Base-by-base conservation (phyloP, 345 rosid genomes). In the Eucalyptus dawsonii region DNA sequence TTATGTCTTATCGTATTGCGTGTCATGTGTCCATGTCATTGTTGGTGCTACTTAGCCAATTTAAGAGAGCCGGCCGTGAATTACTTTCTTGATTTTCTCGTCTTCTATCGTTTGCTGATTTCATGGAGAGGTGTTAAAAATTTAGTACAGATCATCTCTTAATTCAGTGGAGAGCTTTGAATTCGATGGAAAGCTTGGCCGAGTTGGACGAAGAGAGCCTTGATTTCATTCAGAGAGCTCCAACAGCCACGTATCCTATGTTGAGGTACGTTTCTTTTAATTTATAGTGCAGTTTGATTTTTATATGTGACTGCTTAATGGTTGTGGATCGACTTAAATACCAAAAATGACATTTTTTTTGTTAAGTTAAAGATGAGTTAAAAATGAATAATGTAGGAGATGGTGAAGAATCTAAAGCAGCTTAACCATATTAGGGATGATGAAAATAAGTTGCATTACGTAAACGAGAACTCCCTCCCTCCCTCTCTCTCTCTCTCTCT, bases 1-100 rank as follows among this genome's bases (percentile, higher is more conserved):
- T 50, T 50, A 0, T 50, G 54, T 51, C 54, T 0, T 51, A 0
- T 51, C 9, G 1, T 51, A 51, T 15, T 3, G 7, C 1, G 7
- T 50, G 17, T 51, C 4, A 3, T 3, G 4, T 51, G 54, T 51
- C 1, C 1, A 1, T 51, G 8, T 51, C 8, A 0, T 2, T 51
- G 9, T 51, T 51, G 2, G 9, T 51, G 54, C 22, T 51, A 51
- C 9, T 51, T 51, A 17, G 22, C 54, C 22, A 22, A 13, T 27
- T 60, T 60, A 1, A 60, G 4, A 60, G 29, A 60, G 67, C 8
- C 8, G 2, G 67, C 31, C 15, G 11, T 12, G 8, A 25, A 60
- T 27, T 13, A 27, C 67, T 60, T 60, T 25, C 67, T 60, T 12
- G 31, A 27, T 27, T 25, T 60, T 60, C 8, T 60, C 0, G 8